Evolutionary conservation across 2,329 filamentous ascomycete genomes (phyloP), one percentile per base, ranked within the genome.

Genomic region (Ophiostoma piceae): DNA sequence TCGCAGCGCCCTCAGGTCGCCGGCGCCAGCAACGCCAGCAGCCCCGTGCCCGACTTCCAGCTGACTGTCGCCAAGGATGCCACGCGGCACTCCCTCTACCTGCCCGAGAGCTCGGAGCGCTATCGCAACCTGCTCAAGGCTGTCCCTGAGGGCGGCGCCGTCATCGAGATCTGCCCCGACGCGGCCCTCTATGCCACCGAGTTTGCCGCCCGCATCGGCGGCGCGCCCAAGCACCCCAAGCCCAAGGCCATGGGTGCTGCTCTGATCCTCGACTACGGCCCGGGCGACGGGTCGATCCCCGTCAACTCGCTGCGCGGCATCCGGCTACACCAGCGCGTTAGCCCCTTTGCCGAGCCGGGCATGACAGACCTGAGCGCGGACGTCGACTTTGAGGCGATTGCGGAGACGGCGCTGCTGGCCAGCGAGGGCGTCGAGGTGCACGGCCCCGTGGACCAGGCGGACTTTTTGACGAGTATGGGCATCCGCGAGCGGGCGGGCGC

Each of bases 231-330:
- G 54, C 74, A 83, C 6, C 81, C 83, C 0, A 94, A 92, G 76
- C 74, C 82, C 0, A 77, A 77, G 0, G 88, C 94, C 0, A 90
- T 88, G 0, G 95, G 95, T 67, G 95, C 94, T 9, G 95, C 94
- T 0, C 84, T 99, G n/a, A 92, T 99, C 74, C 87, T 99, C 65
- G 95, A 99, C 81, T 99, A 99, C 80, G 95, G 95, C 22, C 91
- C 94, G 4, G 79, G 87, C 2, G 84, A 88, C 71, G 78, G 78
- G 75, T 91, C 83, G 0, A 88, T 99, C 67, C 95, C 95, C 2
- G 83, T 91, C 71, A 96, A 97, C 83, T 96, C 93, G 0, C 85
- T 99, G 29, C 90, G 95, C 41, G 95, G 95, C 29, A 98, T 99
- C 78, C 87, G 88, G 47, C 82, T 84, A 16, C 95, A 99, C 80